Base-by-base conservation (phyloP, 208 protist species). In the Leishmania major region DNA sequence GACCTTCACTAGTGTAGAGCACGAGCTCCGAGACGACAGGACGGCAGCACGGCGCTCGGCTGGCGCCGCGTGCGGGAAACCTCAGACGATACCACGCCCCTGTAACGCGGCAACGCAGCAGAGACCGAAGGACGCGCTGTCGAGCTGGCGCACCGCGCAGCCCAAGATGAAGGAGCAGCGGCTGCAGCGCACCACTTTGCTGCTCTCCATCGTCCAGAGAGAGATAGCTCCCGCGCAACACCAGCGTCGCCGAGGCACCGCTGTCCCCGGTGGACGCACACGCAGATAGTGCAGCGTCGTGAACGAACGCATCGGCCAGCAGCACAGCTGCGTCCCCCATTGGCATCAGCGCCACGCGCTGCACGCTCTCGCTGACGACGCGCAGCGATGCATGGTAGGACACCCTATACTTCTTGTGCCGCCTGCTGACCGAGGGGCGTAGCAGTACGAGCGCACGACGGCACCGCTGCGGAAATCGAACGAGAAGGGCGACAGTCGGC, bases 401-500 rank as follows among this genome's bases (percentile, higher is more conserved):
- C 2, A 86, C 62, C 1, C 6, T 35, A 49, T n/a, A 53, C 75
- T 35, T 79, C 53, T 67, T 51, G 43, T 60, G 59, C 0, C 19
- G 31, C 17, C 13, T 43, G 11, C 31, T 22, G 37, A 86, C 47
- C 8, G 74, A 43, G 8, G 83, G 83, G 37, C 75, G 83, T 55
- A 86, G 67, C 31, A 86, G 55, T n/a, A 86, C 31, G 28, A 86
- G 67, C 11, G 66, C 83, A 10, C 67, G 79, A 15, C 71, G 70
- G 43, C 71, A 77, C 28, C 71, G 79, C 79, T 81, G 13, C 49
- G 31, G 83, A 53, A 22, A 64, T 43, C 72, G 43, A 49, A 83
- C 17, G 49, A 87, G 75, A 8, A 87, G 37, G 3, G 79, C 79
- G 3, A 87, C 78, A 17, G 84, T 87, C 10, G 84, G 84, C 13